Conservation (phyloP, 2,329 filamentous ascomycete genomes). For the Polytolypa hystricis region DNA sequence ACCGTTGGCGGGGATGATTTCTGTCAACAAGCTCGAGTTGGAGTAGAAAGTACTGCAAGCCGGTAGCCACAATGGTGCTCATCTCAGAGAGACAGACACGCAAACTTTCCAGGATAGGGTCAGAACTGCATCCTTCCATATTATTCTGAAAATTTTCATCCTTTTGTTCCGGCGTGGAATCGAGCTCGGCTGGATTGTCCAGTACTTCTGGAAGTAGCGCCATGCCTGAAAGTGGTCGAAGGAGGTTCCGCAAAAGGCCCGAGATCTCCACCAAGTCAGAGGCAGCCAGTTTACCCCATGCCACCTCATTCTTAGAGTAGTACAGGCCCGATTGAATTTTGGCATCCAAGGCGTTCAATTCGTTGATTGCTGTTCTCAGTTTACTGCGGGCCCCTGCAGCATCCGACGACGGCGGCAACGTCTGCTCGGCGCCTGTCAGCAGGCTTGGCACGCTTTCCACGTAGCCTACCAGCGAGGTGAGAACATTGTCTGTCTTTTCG, state of each 20-base stretch:
- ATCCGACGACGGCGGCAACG: background rate
- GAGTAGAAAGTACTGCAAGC: background rate
- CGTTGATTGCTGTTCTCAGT: slow-evolving; percentile 3
- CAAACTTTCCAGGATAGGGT: no score
- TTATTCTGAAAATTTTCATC: no score
- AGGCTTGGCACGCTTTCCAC: slow-evolving; percentile 30
- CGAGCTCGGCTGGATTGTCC: slow-evolving; percentile 20
- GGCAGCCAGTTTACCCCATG: slow-evolving; percentile 56
- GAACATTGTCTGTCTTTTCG: slow-evolving; percentile 41
- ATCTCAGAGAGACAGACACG: no score
- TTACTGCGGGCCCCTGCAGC: background rate
- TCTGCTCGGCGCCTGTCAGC: background rate
- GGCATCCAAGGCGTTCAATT: slow-evolving; percentile 47
- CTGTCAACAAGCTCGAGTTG: background rate
- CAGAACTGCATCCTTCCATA: no score
- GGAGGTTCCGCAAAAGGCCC: slow-evolving; percentile 47
- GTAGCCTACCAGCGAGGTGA: slow-evolving; percentile 52
- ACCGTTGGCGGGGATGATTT: background rate
- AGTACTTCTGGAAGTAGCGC: slow-evolving; percentile 61
- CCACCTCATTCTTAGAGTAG: slow-evolving; percentile 63
- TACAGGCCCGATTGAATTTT: slow-evolving; percentile 55
- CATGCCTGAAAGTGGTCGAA: slow-evolving; percentile 56
- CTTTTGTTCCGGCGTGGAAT: no score
- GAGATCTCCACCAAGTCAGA: slow-evolving; percentile 52
- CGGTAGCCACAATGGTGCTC: background rate